These are phyloP conservation scores for Exophiala spinifera DNA, from an alignment of 2,329 filamentous ascomycete species.

Conservation along the genomic window DNA sequence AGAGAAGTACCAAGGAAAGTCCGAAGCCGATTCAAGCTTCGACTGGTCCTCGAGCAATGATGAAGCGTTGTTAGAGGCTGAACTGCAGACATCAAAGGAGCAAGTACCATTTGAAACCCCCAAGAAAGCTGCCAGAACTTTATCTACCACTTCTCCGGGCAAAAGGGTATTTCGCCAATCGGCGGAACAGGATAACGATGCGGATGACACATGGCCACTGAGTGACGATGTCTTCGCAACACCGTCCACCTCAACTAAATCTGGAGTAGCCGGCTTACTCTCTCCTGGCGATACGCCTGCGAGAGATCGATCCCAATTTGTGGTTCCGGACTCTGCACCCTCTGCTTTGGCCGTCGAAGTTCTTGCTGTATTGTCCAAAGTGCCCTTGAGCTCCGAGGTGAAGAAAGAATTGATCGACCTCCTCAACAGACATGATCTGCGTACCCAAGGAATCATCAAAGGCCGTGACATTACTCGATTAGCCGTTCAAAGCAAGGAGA, in stretches of 20 bases:
- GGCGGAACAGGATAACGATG: constrained; percentile 9
- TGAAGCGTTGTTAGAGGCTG: constrained; percentile 35
- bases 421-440: constrained; percentile 57
- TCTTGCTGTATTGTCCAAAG: constrained; percentile 36
- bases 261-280: constrained; percentile 12
- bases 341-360: constrained; percentile 32
- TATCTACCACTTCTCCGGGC: constrained; percentile 34
- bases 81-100: constrained; percentile 20
- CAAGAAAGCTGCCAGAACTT: constrained; percentile 37
- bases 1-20: constrained; percentile 23
- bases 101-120: constrained; percentile 33
- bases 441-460: constrained; percentile 58
- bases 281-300: constrained; percentile 24
- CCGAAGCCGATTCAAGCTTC: constrained; percentile 37
- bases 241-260: constrained; percentile 23
- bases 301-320: background rate
- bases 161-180: constrained; percentile 38
- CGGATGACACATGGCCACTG: constrained; percentile 12
- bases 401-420: constrained; percentile 40
- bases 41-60: constrained; percentile 39
- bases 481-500: constrained; percentile 62
- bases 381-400: constrained; percentile 35
- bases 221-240: constrained; percentile 28
- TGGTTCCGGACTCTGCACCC: constrained; percentile 32
- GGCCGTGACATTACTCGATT: constrained; percentile 66